Evolutionary conservation across 108 stramenopile genomes (phyloP).

Genomic region (Bacterosira constricta): DNA sequence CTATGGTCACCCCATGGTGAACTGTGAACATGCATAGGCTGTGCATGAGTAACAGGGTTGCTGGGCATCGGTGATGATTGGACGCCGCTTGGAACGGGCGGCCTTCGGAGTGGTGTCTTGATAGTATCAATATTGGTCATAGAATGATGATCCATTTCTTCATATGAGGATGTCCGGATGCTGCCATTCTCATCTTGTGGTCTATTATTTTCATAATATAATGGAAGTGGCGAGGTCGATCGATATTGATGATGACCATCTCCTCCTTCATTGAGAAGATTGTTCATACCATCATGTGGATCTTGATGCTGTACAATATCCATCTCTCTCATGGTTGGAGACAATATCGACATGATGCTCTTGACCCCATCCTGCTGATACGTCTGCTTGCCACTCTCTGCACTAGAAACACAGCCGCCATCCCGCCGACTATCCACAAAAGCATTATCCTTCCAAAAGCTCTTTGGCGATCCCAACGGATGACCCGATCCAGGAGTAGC

Average conservation of each 20-base stretch:
- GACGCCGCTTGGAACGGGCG: neutral
- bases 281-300: constrained; percentile 43
- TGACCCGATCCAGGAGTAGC: neutral
- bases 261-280: neutral
- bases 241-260: constrained; percentile 5
- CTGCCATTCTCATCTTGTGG: neutral
- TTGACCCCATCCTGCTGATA: constrained; percentile 43
- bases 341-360: constrained; percentile 65
- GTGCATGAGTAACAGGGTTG: constrained; percentile 5
- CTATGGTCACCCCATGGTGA: constrained; percentile 9
- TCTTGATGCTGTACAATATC: constrained; percentile 32
- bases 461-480: constrained; percentile 47
- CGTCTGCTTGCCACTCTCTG: constrained; percentile 31
- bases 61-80: neutral
- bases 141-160: too few relatives aligned
- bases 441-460: constrained; percentile 49
- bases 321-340: constrained; percentile 51
- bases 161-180: neutral
- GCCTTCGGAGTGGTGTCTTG: constrained; percentile 19
- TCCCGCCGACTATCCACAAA: constrained; percentile 6
- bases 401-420: neutral
- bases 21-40: constrained; percentile 6
- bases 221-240: constrained; percentile 73
- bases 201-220: constrained; percentile 50
- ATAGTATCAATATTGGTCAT: neutral